Base-by-base conservation (phyloP, 768 basidiomycete species). In the Chlorophyllum brunneum region DNA sequence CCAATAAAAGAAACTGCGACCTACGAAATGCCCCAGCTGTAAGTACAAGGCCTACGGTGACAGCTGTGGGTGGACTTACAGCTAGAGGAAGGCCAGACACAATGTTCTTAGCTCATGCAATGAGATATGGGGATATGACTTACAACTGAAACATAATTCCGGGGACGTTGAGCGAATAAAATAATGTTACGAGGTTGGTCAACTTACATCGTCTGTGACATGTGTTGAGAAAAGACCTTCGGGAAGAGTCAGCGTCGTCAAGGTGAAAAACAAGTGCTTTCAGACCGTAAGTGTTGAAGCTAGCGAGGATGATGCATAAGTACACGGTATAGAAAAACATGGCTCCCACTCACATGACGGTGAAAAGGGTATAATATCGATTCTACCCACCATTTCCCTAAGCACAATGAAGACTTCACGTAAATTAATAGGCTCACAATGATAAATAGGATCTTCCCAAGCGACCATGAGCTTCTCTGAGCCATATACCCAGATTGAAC, bases 361-460 rank as follows among this genome's bases (percentile, higher is more conserved):
- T 74, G 60, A 67, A 59, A 54, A 82, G 59, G 10, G 73, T 68
- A 63, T 80, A 82, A 61, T 83, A 84, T 13, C 82, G 79, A 64
- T 82, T 82, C 82, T 82, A 55, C 5, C 29, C 18, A 4, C 48
- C 30, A 2, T 18, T 22, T 37, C 33, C 16, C 24, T 16, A 20
- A 43, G 16, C 15, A 33, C 8, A 42, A 24, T 42, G 18, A 18
- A 18, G 18, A 11, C 38, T 26, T 24, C 36, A 20, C 41, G 20
- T 41, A 43, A 36, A 13, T 41, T 10, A 26, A 2, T 16, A n/a
- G 18, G 61, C 74, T 58, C 55, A 82, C 82, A 52, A 81, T 33
- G 33, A 84, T 61, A 63, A 84, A 84, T 53, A 84, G 58, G 23
- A 59, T 51, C 58, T 83, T 84, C 40, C 78, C 81, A 54, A 73